Conservation (phyloP, 495 filamentous ascomycete genomes). For the Tuber borchii region DNA sequence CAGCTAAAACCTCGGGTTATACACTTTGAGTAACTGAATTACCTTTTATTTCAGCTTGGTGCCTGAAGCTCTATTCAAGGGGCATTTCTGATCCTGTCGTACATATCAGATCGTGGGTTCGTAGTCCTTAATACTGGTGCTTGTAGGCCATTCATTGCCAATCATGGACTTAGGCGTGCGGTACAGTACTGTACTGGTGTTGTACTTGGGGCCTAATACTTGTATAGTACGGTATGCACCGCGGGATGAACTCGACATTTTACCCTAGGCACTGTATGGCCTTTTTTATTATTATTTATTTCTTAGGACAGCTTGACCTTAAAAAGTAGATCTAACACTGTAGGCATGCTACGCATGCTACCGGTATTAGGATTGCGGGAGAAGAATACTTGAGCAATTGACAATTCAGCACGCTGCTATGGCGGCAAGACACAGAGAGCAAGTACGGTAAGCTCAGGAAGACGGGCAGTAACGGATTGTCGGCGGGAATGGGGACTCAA, state of each 20-base stretch:
- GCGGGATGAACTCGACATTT: background rate
- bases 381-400: background rate
- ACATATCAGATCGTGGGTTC: background rate
- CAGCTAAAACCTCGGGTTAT: background rate
- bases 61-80: background rate
- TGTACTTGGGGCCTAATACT: background rate
- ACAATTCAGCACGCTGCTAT: background rate
- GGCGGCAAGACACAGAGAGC: background rate
- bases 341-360: background rate
- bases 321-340: background rate
- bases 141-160: background rate
- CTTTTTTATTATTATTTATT: background rate
- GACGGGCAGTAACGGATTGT: background rate
- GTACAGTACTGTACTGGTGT: background rate
- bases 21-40: background rate
- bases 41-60: background rate
- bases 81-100: background rate
- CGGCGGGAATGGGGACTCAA: background rate
- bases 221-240: background rate
- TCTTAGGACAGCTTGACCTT: background rate
- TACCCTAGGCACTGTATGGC: background rate
- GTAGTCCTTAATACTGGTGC: background rate
- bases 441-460: background rate
- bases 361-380: background rate
- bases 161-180: background rate